Evolutionary conservation across 2,329 filamentous ascomycete species (phyloP), one percentile per base, ranked within the genome.

Genomic region (Hypomyces perniciosus): DNA sequence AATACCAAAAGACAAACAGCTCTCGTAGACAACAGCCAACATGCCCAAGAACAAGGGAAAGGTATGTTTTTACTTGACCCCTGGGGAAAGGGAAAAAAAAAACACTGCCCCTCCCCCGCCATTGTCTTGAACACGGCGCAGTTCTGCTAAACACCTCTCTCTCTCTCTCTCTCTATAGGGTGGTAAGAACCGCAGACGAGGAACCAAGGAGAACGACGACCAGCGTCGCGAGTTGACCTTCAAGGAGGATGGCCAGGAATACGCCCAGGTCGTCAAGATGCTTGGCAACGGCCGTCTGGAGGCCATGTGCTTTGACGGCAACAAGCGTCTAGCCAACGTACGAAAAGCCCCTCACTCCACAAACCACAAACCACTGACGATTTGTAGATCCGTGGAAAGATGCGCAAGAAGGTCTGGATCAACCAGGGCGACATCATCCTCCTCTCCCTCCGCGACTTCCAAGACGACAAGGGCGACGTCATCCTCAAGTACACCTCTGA

Each of bases 11-110:
- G 9, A 37, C 6, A 33, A 34, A 20, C 26, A 20, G 26, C 5
- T 12, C 33, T n/a, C 4, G 33, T n/a, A 29, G 10, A 20, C 48
- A 46, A 35, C 52, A 49, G 57, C 53, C 67, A 84, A 74, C 56
- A 96, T 96, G 91, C 91, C 91, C 68, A 96, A 96, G 89, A 96
- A 96, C 74, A 96, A 96, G 85, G 91, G 91, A 91, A 96, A 96
- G 78, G 90, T 95, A 79, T 69, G 80, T 50, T 20, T 41, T 40
- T 13, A 10, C 31, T 47, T 7, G 37, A 37, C 48, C 46, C 28
- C 39, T 48, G 20, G 13, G 44, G 28, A 28, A 31, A 31, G 33
- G 39, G 38, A 35, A 37, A 26, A 44, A 28, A 48, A 28, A 37
- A 27, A 31, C 34, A 10, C 44, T 42, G 46, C 48, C 48, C 48